Evolutionary conservation across 306 rosid species (phyloP).

Genomic region (Prunus mongolica): DNA sequence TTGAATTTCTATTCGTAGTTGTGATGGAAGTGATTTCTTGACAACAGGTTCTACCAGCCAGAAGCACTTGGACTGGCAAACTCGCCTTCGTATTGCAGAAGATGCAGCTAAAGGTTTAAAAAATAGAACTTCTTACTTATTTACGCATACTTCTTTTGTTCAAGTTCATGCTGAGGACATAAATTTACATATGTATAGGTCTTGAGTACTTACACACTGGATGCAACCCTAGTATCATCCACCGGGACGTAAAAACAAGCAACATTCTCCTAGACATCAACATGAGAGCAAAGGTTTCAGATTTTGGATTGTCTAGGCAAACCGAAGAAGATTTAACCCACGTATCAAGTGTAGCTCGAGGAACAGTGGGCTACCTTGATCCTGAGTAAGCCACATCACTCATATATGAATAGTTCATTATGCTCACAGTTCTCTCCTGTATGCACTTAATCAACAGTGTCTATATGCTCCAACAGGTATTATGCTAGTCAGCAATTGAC

Average conservation of each 20-base stretch:
- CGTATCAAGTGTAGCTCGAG: constrained; percentile 85
- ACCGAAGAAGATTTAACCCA: constrained; percentile 95
- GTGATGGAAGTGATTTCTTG: constrained; percentile 20
- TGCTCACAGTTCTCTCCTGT: constrained; percentile 13
- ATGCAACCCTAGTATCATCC: constrained; percentile 96
- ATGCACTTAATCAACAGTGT: constrained; percentile 14
- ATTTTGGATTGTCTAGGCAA: constrained; percentile 88
- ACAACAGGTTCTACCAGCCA: constrained; percentile 54
- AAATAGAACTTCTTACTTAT: constrained; percentile 16
- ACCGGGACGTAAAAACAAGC: constrained; percentile 91
- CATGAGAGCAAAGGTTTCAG: constrained; percentile 96
- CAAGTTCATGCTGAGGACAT: constrained; percentile 20
- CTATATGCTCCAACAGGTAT: constrained; percentile 49
- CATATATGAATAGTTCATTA: constrained; percentile 3
- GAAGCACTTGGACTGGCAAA: constrained; percentile 68
- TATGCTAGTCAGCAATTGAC: constrained; percentile 91
- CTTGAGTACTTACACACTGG: constrained; percentile 96
- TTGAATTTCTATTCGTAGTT: constrained; percentile 10
- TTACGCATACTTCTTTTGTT: constrained; percentile 10
- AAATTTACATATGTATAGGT: constrained; percentile 45
- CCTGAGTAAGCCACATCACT: constrained; percentile 71
- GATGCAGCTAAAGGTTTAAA: constrained; percentile 89
- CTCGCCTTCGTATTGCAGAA: constrained; percentile 87
- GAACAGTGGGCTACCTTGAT: constrained; percentile 94
- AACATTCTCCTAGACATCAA: constrained; percentile 90